Conservation (phyloP, 768 basidiomycete genomes). For the Dentipellis sp. region DNA sequence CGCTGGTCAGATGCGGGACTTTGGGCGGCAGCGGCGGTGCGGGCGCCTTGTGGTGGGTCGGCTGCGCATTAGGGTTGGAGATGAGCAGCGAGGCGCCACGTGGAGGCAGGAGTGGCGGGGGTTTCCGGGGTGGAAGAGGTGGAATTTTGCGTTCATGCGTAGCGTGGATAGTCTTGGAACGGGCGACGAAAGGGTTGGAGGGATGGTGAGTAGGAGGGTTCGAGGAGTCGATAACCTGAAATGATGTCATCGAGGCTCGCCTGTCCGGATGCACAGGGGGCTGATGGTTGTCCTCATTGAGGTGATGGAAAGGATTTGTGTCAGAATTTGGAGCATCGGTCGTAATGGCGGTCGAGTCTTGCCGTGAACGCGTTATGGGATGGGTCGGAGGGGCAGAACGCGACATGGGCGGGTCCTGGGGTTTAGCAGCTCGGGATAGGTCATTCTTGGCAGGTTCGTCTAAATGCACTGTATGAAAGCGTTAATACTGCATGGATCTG, state of each 20-base stretch:
- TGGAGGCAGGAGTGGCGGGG: slow-evolving; percentile 10
- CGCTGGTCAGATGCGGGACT: slow-evolving; percentile 43
- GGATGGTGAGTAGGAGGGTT: slow-evolving; percentile 5
- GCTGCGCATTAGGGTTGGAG: neutral
- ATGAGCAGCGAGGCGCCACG: neutral
- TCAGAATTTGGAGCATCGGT: slow-evolving; percentile 14
- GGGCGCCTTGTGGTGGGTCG: slow-evolving; percentile 9
- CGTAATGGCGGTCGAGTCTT: slow-evolving; percentile 2
- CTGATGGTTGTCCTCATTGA: slow-evolving; percentile 4
- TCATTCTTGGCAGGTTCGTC: no score
- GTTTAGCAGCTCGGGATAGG: no score
- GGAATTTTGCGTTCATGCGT: slow-evolving; percentile 4
- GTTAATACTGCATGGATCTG: no score
- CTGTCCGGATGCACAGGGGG: slow-evolving; percentile 12
- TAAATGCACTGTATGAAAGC: no score
- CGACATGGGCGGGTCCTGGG: neutral
- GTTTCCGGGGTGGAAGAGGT: slow-evolving; percentile 15
- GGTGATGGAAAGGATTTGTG: slow-evolving; percentile 12
- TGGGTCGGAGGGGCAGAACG: neutral
- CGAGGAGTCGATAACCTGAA: slow-evolving; percentile 9
- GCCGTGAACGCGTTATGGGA: slow-evolving; percentile 1
- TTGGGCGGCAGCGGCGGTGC: slow-evolving; percentile 15
- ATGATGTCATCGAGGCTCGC: slow-evolving; percentile 6
- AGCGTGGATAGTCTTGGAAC: slow-evolving; percentile 3
- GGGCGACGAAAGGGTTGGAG: slow-evolving; percentile 14